Evolutionary conservation across 2,329 filamentous ascomycete genomes (phyloP), one percentile per base, ranked within the genome.

Genomic region (Arthroderma sp.): DNA sequence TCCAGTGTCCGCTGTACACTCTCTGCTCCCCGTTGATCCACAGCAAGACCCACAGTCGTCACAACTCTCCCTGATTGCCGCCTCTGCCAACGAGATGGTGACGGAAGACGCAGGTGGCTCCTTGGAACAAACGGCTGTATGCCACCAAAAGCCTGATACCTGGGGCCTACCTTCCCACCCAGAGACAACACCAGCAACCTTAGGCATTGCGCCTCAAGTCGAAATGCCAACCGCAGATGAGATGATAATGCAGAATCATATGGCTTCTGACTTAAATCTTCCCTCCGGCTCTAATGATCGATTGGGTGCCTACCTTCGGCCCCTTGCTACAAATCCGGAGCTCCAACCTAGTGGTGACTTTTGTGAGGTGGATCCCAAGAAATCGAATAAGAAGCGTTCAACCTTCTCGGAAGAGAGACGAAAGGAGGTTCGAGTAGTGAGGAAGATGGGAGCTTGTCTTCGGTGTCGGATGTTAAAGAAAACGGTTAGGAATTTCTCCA

Each of bases 391-490:
- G 19, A 73, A 81, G 61, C 75, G 81, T 44, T 77, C 78, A 2
- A 73, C 77, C n/a, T 83, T 84, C 63, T 74, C 76, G 31, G 78
- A 80, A 44, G 73, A 74, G 21, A 71, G 81, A 59, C 76, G 81
- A 35, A 77, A 80, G 61, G 79, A 83, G 64, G 81, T 83, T 1
- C 77, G 81, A 61, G 76, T 80, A 60, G 77, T 82, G 35, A 75
- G 81, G 23, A 82, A 83, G 66, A 73, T 76, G 55, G 81, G 81
- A 11, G 81, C 81, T 6, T 84, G 81, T 63, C 77, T 83, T 60
- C 77, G 81, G 35, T 84, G 81, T 65, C 78, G 81, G 13, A 83
- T 84, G 81, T 70, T 84, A 23, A 84, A 83, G 69, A 84, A 84
- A 63, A 78, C 80, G 38, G 72, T 74, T 70, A 61, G 68, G 13